A percentile compares a stretch with the other conserved stretches of the same genome.
Evolutionary conservation across 2,329 filamentous ascomycete species (phyloP).

Genomic region (Xylaria hypoxylon): DNA sequence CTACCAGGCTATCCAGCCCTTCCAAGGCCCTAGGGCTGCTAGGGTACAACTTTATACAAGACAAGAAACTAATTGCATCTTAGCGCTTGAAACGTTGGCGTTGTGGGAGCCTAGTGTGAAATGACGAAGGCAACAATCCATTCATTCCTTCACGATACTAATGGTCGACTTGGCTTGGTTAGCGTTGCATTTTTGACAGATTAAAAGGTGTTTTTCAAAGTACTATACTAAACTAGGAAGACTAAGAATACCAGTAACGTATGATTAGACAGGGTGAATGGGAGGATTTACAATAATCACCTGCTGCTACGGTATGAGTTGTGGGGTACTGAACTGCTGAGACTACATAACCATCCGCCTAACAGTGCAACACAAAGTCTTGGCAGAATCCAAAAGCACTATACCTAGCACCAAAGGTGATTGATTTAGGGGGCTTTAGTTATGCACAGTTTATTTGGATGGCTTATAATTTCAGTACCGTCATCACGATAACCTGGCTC

Average conservation of each 20-base stretch:
- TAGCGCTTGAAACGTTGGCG: not conserved
- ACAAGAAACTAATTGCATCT: not conserved
- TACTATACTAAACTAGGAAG: not conserved
- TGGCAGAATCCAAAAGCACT: too few species aligned
- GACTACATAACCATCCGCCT: too few species aligned
- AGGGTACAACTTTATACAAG: not conserved
- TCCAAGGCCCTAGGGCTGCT: not conserved
- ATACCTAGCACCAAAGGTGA: too few species aligned
- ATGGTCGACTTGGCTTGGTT: not conserved
- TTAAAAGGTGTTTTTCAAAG: not conserved
- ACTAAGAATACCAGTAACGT: not conserved
- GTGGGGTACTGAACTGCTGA: not conserved
- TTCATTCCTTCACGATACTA: not conserved
- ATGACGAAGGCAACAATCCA: not conserved
- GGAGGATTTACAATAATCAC: not conserved
- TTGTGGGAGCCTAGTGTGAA: not conserved
- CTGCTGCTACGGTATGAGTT: not conserved
- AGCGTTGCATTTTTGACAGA: not conserved
- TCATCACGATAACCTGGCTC: not conserved
- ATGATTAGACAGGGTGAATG: not conserved
- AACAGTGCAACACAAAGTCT: too few species aligned
- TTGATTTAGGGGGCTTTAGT: too few species aligned
- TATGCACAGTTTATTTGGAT: conserved; percentile 8
- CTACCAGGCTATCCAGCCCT: not conserved
- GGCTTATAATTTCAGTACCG: conserved; percentile 2